Base-by-base conservation (phyloP, 2,329 filamentous ascomycete genomes). In the Periglandula ipomoeae region DNA sequence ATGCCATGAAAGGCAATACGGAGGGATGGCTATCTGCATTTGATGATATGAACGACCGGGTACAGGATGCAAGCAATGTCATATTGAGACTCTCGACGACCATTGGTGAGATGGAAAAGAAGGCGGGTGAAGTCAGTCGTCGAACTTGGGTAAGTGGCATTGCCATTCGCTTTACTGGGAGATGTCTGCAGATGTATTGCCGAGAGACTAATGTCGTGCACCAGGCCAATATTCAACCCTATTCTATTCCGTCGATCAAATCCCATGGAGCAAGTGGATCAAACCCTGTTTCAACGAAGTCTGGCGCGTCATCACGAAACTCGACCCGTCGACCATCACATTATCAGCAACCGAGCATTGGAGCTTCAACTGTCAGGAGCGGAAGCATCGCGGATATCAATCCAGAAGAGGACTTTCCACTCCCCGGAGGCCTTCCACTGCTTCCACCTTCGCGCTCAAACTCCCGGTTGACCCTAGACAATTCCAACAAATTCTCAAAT, bases 1-100 rank as follows among this genome's bases (percentile, higher is more conserved):
- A 84, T 37, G 89, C 90, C 34, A 97, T 97, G 90, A 85, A 86
- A 59, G 87, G 88, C 30, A 97, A 97, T 58, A 84, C 89, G 8
- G 86, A 94, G 54, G 89, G 90, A 39, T 97, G 91, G 91, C 80
- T 84, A 50, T 81, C 83, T 49, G 89, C 89, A 6, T 84, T 95
- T 59, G 76, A 82, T 47, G 84, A 85, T 48, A 73, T 96, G 51
- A 83, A 89, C 61, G 77, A 78, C 20, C 88, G 85, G 60, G 83
- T 84, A 13, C 79, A 84, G 52, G 76, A 79, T 40, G 72, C 96
- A 23, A 85, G 84, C 27, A 75, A 80, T 6, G 72, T 84, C 26
- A 74, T 95, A 37, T 77, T 81, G 35, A 81, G 85, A 64, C 77
- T 96, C 19, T 82, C 81, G 54, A 82, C 79, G 46, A 86, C 93